A percentile compares a stretch with the other conserved stretches of the same genome.
Conservation (phyloP, 306 rosid genomes). For the Cicer cuneatum region DNA sequence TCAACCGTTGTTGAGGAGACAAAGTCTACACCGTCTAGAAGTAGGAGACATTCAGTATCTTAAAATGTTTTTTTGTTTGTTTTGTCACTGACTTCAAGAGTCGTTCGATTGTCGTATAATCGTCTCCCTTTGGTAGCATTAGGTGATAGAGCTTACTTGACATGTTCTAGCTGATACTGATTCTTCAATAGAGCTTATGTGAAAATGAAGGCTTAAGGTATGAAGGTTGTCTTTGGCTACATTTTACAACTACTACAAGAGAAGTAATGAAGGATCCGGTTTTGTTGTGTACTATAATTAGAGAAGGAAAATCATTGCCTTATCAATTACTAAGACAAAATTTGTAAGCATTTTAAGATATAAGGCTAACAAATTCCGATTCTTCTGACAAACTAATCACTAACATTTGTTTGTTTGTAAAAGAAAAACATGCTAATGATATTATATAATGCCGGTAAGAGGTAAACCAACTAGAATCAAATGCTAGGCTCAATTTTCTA, state of each 20-base stretch:
- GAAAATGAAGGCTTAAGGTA: conserved; percentile 39
- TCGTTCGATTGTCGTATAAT: conserved; percentile 48
- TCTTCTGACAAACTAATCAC: too few species aligned
- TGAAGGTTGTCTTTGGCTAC: conserved; percentile 36
- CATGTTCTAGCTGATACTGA: conserved; percentile 55
- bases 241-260: conserved; percentile 15
- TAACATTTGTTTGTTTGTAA: too few species aligned
- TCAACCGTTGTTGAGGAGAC: conserved; percentile 80
- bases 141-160: conserved; percentile 61
- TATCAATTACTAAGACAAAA: background rate
- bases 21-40: conserved; percentile 84
- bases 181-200: conserved; percentile 41
- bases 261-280: conserved; percentile 33
- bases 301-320: conserved; percentile 32
- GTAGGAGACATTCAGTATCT: conserved; percentile 81
- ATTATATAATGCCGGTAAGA: too few species aligned
- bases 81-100: conserved; percentile 30
- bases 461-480: background rate
- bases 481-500: conserved; percentile 1
- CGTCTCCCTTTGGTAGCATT: conserved; percentile 49
- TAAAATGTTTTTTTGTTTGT: conserved; percentile 53
- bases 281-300: conserved; percentile 41
- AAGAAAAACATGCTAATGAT: too few species aligned
- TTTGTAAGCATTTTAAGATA: conserved; percentile 22
- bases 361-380: background rate